These are phyloP conservation scores for Phoma sp. DNA, from an alignment of 2,329 filamentous ascomycete genomes.

Conservation along the genomic window DNA sequence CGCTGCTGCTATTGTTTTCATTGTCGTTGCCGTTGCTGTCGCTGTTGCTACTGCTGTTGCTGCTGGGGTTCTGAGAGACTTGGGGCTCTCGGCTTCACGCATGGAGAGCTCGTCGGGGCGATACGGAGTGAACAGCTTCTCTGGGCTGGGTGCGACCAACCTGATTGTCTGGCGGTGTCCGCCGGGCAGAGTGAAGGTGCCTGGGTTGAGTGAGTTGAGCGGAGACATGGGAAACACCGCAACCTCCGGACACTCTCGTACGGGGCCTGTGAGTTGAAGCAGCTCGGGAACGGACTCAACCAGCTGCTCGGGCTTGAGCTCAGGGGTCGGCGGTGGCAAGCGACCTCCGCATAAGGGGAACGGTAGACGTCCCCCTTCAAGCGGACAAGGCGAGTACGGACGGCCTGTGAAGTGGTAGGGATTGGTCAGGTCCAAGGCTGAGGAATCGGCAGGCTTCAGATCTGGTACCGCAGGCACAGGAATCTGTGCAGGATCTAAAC, in stretches of 20 bases:
- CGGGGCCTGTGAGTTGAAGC: not conserved
- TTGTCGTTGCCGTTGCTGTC: not conserved
- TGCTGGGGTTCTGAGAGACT: not conserved
- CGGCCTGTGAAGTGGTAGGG: conserved; percentile 1
- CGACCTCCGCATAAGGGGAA: not conserved
- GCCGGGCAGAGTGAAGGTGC: not conserved
- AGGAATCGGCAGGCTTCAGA: not conserved
- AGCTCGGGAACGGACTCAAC: not conserved
- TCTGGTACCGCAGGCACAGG: not conserved
- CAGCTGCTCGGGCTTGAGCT: conserved; percentile 1
- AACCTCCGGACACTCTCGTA: not conserved
- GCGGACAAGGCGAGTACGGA: not conserved
- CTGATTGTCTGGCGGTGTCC: not conserved
- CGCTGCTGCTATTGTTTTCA: too few relatives aligned
- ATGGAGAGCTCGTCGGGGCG: not conserved
- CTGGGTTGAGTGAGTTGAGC: not conserved
- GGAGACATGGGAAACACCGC: not conserved
- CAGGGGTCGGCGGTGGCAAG: not conserved
- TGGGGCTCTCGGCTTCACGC: not conserved
- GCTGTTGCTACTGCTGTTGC: not conserved
- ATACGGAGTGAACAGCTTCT: not conserved
- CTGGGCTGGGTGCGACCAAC: not conserved
- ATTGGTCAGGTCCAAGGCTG: not conserved
- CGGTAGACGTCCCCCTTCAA: not conserved
- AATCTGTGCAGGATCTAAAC: not conserved